These are phyloP conservation scores for Meyerozyma carpophila DNA, from an alignment of 1,139 yeast genomes.

Conservation along the genomic window DNA sequence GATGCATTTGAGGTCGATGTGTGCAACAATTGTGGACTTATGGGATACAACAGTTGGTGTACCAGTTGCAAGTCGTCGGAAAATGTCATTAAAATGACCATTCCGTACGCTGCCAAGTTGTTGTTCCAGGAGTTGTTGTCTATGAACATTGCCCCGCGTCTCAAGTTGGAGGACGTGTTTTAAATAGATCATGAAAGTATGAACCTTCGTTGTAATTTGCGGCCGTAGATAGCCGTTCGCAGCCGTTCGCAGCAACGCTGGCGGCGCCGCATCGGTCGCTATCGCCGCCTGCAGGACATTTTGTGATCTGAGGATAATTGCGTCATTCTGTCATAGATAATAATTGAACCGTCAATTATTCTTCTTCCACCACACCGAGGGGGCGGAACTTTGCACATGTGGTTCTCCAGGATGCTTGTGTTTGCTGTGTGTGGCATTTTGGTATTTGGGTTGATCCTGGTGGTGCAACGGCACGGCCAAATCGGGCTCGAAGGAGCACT, in stretches of 20 bases:
- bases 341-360: not conserved
- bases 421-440: not conserved
- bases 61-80: slow-evolving; percentile 89
- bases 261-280: not conserved
- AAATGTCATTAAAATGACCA: slow-evolving; percentile 84
- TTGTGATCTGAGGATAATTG: not conserved
- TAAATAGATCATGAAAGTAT: slow-evolving; percentile 10
- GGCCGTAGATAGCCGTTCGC: not conserved
- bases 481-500: slow-evolving; percentile 23
- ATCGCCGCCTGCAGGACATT: not conserved
- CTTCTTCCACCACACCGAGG: not conserved
- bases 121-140: slow-evolving; percentile 93
- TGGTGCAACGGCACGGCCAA: slow-evolving; percentile 2
- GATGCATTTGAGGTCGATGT: slow-evolving; percentile 98
- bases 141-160: slow-evolving; percentile 96
- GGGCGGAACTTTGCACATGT: not conserved
- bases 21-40: slow-evolving; percentile 92
- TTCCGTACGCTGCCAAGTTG: slow-evolving; percentile 96
- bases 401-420: not conserved
- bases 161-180: slow-evolving; percentile 83
- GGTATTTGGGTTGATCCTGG: not conserved
- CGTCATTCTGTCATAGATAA: not conserved
- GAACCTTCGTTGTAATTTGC: not conserved
- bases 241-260: no score
- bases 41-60: slow-evolving; percentile 98